Conservation (phyloP, 805 yeast genomes). For the Ogataea pini region DNA sequence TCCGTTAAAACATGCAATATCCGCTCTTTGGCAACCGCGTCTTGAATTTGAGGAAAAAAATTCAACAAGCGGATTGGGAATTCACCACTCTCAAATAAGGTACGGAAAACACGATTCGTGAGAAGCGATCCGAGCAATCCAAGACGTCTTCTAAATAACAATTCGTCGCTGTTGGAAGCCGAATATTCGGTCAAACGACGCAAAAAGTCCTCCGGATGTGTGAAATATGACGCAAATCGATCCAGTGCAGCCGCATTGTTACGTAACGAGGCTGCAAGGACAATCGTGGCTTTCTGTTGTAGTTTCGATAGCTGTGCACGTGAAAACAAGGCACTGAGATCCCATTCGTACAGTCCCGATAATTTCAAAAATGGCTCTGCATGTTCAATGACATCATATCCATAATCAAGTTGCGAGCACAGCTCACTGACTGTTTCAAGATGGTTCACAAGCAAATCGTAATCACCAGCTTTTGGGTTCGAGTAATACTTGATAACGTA, state of each 20-base stretch:
- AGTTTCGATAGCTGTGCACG: slow-evolving; percentile 20
- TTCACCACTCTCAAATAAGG: slow-evolving; percentile 18
- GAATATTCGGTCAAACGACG: slow-evolving; percentile 15
- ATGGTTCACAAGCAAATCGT: slow-evolving; percentile 13
- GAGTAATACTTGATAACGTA: slow-evolving; percentile 14
- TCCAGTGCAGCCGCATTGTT: slow-evolving; percentile 57
- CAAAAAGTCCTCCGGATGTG: slow-evolving; percentile 22
- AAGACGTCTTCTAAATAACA: slow-evolving; percentile 41
- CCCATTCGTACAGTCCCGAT: slow-evolving; percentile 28
- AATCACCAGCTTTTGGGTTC: slow-evolving; percentile 6
- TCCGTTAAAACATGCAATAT: slow-evolving; percentile 50
- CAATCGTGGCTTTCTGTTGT: slow-evolving; percentile 56
- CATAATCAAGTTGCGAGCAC: slow-evolving; percentile 67
- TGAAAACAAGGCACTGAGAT: slow-evolving; percentile 3
- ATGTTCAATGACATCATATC: slow-evolving; percentile 44
- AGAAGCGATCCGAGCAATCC: slow-evolving; percentile 53
- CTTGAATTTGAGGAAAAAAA: slow-evolving; percentile 21
- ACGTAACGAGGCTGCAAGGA: slow-evolving; percentile 67
- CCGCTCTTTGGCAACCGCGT: slow-evolving; percentile 38
- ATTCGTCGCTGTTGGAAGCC: slow-evolving; percentile 6
- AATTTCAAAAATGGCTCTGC: slow-evolving; percentile 36
- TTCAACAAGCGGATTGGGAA: slow-evolving; percentile 30
- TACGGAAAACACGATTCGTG: slow-evolving; percentile 38
- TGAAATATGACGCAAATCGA: slow-evolving; percentile 19
- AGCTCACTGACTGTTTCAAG: slow-evolving; percentile 55